Evolutionary conservation across 2,329 filamentous ascomycete species (phyloP), one percentile per base, ranked within the genome.

Genomic region (Epichloe glyceriae): DNA sequence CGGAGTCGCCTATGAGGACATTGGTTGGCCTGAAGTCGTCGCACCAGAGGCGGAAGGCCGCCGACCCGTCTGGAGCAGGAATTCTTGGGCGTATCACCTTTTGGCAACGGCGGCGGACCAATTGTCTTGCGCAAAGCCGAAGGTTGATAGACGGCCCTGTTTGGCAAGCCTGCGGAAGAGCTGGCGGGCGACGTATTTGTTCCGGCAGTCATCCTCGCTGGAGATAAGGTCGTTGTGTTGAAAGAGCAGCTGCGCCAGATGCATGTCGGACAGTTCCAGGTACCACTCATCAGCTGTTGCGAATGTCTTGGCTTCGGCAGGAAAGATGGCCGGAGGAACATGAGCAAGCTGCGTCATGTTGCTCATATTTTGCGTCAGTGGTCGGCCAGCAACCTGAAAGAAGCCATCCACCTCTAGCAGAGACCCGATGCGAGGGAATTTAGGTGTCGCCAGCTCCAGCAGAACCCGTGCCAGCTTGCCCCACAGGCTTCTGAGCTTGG

Each of bases 131-230:
- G 22, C n/a, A 17, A 46, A 46, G 5, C 43, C 43, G 33, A 46
- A 46, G 14, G 5, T 5, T 20, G 41, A 63, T 0, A 63, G 54
- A 3, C 52, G 52, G 1, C 60, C 61, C 51, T 61, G 40, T 47
- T 56, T 57, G 6, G 62, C 43, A 5, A 69, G 50, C 39, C 55
- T 64, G 4, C 64, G 67, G 51, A 73, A 72, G 0, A 73, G 53
- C n/a, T 67, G 64, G 2, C 69, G 67, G 3, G 68, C 64, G 1
- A 72, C 62, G 47, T 71, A 72, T 50, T 73, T 73, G 22, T 66
- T 67, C 2, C 67, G 61, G 43, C 63, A 67, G 50, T 74, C 70
- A 12, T 68, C 65, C 33, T 63, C 68, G 8, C 33, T 50, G 14
- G 11, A 26, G 20, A 55, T 34, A 22, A 48, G 51, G 56, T 69